These are phyloP conservation scores for Aspergillus sp. DNA, from an alignment of 2,329 filamentous ascomycete species.

Conservation along the genomic window DNA sequence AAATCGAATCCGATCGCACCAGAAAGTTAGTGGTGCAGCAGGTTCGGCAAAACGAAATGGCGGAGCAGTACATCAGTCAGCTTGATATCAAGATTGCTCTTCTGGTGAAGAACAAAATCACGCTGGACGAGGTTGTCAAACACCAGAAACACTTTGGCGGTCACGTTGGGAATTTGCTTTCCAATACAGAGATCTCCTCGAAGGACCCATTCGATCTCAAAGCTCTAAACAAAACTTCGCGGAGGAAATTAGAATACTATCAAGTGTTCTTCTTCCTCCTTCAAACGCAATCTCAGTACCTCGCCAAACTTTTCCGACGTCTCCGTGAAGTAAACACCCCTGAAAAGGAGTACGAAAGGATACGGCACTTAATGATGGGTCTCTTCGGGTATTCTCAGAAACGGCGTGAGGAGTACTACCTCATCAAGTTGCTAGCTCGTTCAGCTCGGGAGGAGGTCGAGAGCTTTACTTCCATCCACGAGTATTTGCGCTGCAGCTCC, in stretches of 20 bases:
- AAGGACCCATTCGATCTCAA: constrained; percentile 95
- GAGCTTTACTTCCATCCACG: constrained; percentile 68
- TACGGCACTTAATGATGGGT: constrained; percentile 93
- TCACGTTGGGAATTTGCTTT: constrained; percentile 78
- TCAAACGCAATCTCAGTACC: constrained; percentile 93
- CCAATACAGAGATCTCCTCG: constrained; percentile 83
- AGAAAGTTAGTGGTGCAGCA: constrained; percentile 96
- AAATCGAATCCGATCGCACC: constrained; percentile 92
- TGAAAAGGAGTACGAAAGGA: constrained; percentile 89
- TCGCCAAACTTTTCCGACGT: constrained; percentile 81
- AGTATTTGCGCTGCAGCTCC: constrained; percentile 84
- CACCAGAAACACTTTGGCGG: constrained; percentile 96
- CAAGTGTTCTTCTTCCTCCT: constrained; percentile 97
- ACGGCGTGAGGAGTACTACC: constrained; percentile 91
- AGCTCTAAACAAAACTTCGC: constrained; percentile 92
- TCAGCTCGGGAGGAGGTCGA: constrained; percentile 87
- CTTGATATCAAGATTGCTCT: constrained; percentile 98
- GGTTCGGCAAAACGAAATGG: constrained; percentile 92
- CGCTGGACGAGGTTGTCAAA: constrained; percentile 92
- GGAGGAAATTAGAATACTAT: constrained; percentile 93
- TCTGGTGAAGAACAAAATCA: constrained; percentile 99
- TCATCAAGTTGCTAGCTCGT: constrained; percentile 80
- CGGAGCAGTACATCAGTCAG: constrained; percentile 97
- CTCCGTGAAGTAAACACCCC: constrained; percentile 79
- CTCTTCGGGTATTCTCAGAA: constrained; percentile 98